Evolutionary conservation across 2,329 filamentous ascomycete genomes (phyloP), one percentile per base, ranked within the genome.

Genomic region (Talaromyces sp.): DNA sequence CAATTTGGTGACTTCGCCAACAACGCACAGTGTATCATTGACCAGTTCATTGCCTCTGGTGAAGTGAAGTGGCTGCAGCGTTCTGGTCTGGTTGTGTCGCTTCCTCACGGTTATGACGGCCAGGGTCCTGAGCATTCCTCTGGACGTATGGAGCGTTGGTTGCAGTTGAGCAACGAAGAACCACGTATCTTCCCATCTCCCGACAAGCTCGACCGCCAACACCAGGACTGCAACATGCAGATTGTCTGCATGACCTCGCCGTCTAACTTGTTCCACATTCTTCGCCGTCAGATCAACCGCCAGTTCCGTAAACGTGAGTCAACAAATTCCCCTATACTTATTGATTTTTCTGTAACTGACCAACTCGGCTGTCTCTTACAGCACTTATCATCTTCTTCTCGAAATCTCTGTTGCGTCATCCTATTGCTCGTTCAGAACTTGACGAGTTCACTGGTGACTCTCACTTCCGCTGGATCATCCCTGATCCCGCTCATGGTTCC

Each of bases 1-100:
- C 95, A 99, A 78, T 99, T 99, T 72, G 95, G 95, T 83, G 95
- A 99, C 79, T 99, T 99, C 71, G 95, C 95, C 83, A 99, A 99
- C 85, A 99, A 97, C 73, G 93, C 95, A 50, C 95, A 99, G 80
- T 96, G 92, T 76, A 96, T 99, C 78, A 96, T 99, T 72, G 95
- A 99, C 77, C 95, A 99, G 79, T 99, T 99, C 80, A 89, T 99
- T 69, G 93, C 95, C 56, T 97, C 95, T 64, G 95, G 95, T 73
- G 95, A 99, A 80, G 88, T 90, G 66, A 99, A 99, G 82, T 99
- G 95, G 95, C 89, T 98, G 79, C 95, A 99, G 82, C 89, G 95
- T 78, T 96, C 93, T 58, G 95, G 95, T 71, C 86, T 99, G 56
- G 91, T 99, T 69, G 89, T 98, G 85, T 97, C 92, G 64, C 84